phyloP scores from a whole-genome alignment of 129 eudicot species.

The Arctium lappa region DNA sequence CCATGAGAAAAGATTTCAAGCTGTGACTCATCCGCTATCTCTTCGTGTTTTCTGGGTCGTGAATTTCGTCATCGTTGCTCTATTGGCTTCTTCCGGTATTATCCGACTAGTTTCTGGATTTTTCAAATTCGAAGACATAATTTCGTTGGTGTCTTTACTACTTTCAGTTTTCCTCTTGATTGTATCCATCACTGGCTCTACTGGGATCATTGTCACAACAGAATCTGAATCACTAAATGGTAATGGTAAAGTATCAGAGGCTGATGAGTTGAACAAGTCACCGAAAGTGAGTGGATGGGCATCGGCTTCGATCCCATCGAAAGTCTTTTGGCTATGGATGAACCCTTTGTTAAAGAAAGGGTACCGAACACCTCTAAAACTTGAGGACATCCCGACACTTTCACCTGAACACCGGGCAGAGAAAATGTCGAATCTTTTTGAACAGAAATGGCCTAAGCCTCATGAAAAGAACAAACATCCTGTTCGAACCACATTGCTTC shows the following conservation, averaged over 20 bases:
- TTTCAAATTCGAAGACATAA: conserved; percentile 42
- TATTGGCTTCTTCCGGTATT: conserved; percentile 48
- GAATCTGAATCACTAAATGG: conserved; percentile 22
- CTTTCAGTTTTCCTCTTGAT: conserved; percentile 50
- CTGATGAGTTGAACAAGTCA: conserved; percentile 28
- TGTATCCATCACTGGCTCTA: conserved; percentile 54
- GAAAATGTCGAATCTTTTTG: conserved; percentile 61
- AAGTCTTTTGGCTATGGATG: conserved; percentile 81
- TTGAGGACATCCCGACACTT: conserved; percentile 74
- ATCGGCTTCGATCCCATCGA: conserved; percentile 59
- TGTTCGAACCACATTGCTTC: conserved; percentile 52
- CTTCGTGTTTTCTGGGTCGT: conserved; percentile 63
- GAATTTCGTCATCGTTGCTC: conserved; percentile 28
- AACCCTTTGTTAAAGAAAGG: conserved; percentile 73
- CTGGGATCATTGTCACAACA: conserved; percentile 39
- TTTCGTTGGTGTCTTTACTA: conserved; percentile 33
- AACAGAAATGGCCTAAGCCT: conserved; percentile 71
- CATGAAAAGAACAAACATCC: conserved; percentile 73
- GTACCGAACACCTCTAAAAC: conserved; percentile 44
- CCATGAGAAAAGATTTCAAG: conserved; percentile 69
- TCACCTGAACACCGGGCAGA: conserved; percentile 81
- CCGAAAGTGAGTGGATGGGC: conserved; percentile 54
- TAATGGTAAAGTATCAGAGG: conserved; percentile 18
- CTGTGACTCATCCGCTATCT: conserved; percentile 52
- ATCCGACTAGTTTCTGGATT: conserved; percentile 36